Evolutionary conservation across 2,329 filamentous ascomycete genomes (phyloP).

Genomic region (Neofusicoccum kwambonambiense): DNA sequence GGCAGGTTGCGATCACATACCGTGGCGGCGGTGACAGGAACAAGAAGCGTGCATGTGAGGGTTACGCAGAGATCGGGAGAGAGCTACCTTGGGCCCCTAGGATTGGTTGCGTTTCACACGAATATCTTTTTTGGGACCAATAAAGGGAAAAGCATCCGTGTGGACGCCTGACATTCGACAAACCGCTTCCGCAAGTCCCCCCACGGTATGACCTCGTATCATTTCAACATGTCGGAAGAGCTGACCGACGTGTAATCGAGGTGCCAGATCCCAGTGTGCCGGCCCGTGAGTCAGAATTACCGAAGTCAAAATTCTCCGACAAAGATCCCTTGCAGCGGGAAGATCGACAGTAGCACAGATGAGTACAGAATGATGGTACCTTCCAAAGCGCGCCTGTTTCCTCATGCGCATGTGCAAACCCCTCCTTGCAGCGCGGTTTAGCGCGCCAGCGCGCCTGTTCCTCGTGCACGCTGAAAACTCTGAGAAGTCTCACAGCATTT

Average conservation of each 20-base stretch:
- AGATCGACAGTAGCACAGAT: too few species aligned
- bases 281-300: too few species aligned
- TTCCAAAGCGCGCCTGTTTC: too few species aligned
- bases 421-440: too few species aligned
- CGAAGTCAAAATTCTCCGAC: too few species aligned
- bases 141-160: neutral
- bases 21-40: conserved; percentile 11
- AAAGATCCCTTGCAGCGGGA: too few species aligned
- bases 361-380: too few species aligned
- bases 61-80: neutral
- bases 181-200: neutral
- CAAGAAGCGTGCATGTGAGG: conserved; percentile 3
- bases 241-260: neutral
- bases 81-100: neutral
- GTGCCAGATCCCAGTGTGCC: too few species aligned
- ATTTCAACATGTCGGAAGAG: neutral
- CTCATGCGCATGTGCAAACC: too few species aligned
- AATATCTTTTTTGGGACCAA: neutral
- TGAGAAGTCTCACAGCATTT: neutral
- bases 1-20: neutral
- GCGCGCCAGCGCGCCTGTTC: too few species aligned
- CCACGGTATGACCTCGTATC: neutral
- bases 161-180: neutral
- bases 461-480: too few species aligned
- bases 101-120: neutral